Conservation (phyloP, 2,329 filamentous ascomycete species). For the Cercospora zeina region DNA sequence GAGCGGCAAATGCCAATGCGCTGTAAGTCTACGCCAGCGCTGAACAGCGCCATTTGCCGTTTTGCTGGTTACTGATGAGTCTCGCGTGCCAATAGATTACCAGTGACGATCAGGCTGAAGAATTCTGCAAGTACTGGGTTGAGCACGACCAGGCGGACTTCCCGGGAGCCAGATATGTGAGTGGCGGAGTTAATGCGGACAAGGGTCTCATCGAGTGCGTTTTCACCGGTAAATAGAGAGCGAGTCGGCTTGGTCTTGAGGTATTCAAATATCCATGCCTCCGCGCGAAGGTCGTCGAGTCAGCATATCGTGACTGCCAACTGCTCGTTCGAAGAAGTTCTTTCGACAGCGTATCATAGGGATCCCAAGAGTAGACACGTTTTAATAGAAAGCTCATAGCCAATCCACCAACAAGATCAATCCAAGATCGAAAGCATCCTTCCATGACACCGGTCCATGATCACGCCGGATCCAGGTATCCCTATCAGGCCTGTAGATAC, state of each 20-base stretch:
- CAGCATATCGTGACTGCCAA: neutral
- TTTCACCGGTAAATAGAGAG: constrained; percentile 1
- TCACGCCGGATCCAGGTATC: constrained; percentile 2
- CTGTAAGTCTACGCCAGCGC: neutral
- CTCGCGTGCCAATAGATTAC: neutral
- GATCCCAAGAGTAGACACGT: neutral
- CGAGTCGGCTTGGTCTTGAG: neutral
- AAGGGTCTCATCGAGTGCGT: constrained; percentile 25
- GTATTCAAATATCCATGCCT: neutral
- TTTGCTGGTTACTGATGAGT: neutral
- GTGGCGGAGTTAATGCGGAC: constrained; percentile 25
- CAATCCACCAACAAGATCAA: neutral
- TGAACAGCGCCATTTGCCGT: neutral
- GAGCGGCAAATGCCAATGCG: constrained; percentile 13
- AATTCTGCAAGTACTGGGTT: constrained; percentile 20
- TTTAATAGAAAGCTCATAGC: neutral
- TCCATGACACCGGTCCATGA: neutral
- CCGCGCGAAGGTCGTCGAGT: neutral
- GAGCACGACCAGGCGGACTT: constrained; percentile 23
- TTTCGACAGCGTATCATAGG: neutral
- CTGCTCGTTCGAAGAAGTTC: neutral
- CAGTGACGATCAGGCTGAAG: constrained; percentile 17
- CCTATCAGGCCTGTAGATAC: neutral
- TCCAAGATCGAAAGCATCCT: neutral
- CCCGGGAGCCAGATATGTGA: constrained; percentile 19